A percentile compares a stretch with the other conserved stretches of the same genome.
These are phyloP conservation scores for Barnettozyma siamensis DNA, from an alignment of 805 yeast species.

Conservation along the genomic window DNA sequence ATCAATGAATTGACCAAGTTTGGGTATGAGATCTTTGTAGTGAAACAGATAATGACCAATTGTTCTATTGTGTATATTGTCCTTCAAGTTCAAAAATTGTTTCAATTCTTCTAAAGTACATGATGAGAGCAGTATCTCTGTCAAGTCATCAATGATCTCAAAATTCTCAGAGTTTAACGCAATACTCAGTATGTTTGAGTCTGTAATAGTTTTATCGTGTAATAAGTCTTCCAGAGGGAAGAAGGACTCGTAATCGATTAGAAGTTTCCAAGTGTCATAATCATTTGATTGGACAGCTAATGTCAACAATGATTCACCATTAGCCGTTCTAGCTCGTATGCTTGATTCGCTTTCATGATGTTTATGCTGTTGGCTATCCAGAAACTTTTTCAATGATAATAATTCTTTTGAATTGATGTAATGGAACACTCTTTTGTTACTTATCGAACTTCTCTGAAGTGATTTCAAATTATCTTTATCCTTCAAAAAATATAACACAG, in stretches of 20 bases:
- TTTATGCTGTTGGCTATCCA: constrained; percentile 21
- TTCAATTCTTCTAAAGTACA: constrained; percentile 41
- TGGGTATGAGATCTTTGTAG: constrained; percentile 42
- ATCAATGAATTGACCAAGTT: constrained; percentile 53
- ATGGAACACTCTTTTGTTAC: constrained; percentile 51
- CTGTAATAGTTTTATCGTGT: constrained; percentile 51
- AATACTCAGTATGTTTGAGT: constrained; percentile 51
- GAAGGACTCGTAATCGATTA: constrained; percentile 40
- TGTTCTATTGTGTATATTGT: constrained; percentile 45
- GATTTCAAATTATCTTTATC: constrained; percentile 31
- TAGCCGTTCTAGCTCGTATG: constrained; percentile 35
- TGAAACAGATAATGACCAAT: constrained; percentile 72
- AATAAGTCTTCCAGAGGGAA: constrained; percentile 64
- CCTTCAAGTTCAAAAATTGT: constrained; percentile 44
- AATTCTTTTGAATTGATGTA: constrained; percentile 35
- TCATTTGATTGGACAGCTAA: constrained; percentile 50
- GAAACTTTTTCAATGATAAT: constrained; percentile 20
- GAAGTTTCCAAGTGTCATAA: constrained; percentile 39
- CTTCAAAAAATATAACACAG: constrained; percentile 62
- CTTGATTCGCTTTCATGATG: constrained; percentile 17
- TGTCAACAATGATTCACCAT: constrained; percentile 71
- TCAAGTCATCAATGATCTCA: constrained; percentile 41
- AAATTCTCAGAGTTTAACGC: constrained; percentile 54
- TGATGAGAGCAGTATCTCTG: constrained; percentile 37
- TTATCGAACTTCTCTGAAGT: constrained; percentile 36